Conservation (phyloP, 495 filamentous ascomycete genomes). For the Polyplosphaeria fusca region DNA sequence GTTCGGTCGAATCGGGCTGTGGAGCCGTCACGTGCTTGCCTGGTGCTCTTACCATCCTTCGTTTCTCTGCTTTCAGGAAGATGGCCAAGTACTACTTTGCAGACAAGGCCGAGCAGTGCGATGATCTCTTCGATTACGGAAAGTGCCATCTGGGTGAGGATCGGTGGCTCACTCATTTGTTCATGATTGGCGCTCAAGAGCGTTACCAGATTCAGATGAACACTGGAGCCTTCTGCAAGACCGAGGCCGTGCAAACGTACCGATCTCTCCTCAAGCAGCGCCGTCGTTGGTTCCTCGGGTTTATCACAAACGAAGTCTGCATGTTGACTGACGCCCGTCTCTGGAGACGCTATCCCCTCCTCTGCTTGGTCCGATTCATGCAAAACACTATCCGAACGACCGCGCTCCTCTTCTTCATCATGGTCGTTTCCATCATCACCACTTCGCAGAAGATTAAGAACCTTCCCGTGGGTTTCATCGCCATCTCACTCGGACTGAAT, state of each 20-base stretch:
- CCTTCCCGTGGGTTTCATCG: slow-evolving; percentile 91
- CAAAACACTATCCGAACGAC: slow-evolving; percentile 97
- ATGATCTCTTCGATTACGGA: slow-evolving; percentile 94
- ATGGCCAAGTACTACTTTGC: slow-evolving; percentile 99
- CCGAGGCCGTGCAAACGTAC: slow-evolving; percentile 91
- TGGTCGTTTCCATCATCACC: slow-evolving; percentile 83
- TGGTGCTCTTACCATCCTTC: slow-evolving; percentile 88
- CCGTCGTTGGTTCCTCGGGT: slow-evolving; percentile 93
- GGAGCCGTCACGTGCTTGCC: slow-evolving; percentile 94
- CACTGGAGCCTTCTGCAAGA: slow-evolving; percentile 97
- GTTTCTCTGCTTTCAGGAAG: slow-evolving; percentile 92
- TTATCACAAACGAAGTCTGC: slow-evolving; percentile 97
- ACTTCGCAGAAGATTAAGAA: slow-evolving; percentile 73
- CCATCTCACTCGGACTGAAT: slow-evolving; percentile 90
- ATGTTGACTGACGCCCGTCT: slow-evolving; percentile 94
- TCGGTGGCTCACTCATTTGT: slow-evolving; percentile 95
- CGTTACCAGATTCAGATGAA: slow-evolving; percentile 97
- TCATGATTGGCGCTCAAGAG: slow-evolving; percentile 95
- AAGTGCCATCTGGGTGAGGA: slow-evolving; percentile 97
- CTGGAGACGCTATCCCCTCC: slow-evolving; percentile 86
- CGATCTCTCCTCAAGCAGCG: slow-evolving; percentile 87
- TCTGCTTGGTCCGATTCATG: slow-evolving; percentile 87
- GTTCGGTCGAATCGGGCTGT: slow-evolving; percentile 92
- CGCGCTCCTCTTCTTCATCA: slow-evolving; percentile 90
- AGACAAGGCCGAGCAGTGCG: slow-evolving; percentile 92